Conservation (phyloP, 2,329 filamentous ascomycete genomes). For the Penicillium sp. region DNA sequence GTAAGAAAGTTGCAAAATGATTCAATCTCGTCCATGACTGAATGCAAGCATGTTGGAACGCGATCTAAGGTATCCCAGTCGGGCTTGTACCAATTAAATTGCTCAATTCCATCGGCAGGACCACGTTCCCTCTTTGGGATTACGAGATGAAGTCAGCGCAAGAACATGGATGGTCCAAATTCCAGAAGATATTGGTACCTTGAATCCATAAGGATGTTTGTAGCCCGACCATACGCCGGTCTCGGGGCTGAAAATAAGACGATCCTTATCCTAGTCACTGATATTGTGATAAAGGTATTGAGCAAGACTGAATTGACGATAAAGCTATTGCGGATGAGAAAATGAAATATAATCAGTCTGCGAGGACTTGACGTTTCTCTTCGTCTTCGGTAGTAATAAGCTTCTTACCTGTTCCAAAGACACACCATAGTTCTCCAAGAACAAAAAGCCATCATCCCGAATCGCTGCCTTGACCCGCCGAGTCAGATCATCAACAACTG, state of each 20-base stretch:
- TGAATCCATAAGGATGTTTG: slow-evolving; percentile 51
- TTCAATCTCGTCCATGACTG: slow-evolving; percentile 54
- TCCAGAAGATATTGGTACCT: slow-evolving; percentile 30
- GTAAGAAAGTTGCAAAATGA: slow-evolving; percentile 50
- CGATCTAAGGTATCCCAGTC: slow-evolving; percentile 46
- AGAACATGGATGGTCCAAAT: no score
- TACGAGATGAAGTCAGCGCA: neutral
- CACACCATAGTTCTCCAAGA: slow-evolving; percentile 54
- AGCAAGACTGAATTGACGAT: slow-evolving; percentile 53
- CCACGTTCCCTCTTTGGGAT: slow-evolving; percentile 42
- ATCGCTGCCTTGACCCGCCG: slow-evolving; percentile 46
- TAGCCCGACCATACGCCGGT: slow-evolving; percentile 53
- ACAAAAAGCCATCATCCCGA: slow-evolving; percentile 48
- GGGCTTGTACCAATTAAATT: slow-evolving; percentile 55
- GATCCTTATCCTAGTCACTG: slow-evolving; percentile 50
- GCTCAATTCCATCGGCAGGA: slow-evolving; percentile 52
- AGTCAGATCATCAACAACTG: slow-evolving; percentile 47
- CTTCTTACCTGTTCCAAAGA: slow-evolving; percentile 43
- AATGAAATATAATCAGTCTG: neutral
- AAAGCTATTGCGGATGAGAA: slow-evolving; percentile 29
- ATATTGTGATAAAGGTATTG: slow-evolving; percentile 55
- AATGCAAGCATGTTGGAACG: slow-evolving; percentile 48
- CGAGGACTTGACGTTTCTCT: neutral
- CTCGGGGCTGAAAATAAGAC: slow-evolving; percentile 50
- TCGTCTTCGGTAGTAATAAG: neutral